phyloP scores from a whole-genome alignment of 176 grass and related monocot species.

The Typha latifolia region DNA sequence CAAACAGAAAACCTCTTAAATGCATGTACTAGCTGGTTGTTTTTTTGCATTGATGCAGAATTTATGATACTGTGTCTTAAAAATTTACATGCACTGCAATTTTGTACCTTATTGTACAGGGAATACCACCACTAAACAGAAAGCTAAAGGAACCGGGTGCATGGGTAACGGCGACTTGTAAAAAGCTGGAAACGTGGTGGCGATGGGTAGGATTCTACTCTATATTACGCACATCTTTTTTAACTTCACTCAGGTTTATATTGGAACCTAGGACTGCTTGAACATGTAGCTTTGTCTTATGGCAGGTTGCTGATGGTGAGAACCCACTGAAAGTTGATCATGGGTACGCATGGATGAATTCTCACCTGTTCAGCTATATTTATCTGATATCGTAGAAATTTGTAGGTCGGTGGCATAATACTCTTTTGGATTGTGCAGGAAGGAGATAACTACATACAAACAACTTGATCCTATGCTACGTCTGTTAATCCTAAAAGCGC shows the following conservation, averaged over 20 bases:
- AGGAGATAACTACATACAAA: constrained; percentile 53
- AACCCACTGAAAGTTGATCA: constrained; percentile 51
- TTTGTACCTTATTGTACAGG: constrained; percentile 38
- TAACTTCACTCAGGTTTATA: not conserved
- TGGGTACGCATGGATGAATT: constrained; percentile 44
- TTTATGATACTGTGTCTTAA: no score
- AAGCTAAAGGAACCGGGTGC: constrained; percentile 39
- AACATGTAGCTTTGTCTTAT: constrained; percentile 16
- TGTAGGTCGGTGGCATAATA: not conserved
- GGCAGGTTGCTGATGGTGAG: constrained; percentile 74
- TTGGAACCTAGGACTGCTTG: not conserved
- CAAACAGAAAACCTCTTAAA: no score
- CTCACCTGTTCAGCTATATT: not conserved
- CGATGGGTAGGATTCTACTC: constrained; percentile 51
- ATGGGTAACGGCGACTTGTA: constrained; percentile 64
- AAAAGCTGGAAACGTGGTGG: constrained; percentile 78
- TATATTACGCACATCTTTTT: not conserved
- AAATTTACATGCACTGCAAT: not conserved
- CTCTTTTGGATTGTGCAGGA: constrained; percentile 37
- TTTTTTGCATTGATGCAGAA: not conserved
- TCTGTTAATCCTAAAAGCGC: constrained; percentile 73
- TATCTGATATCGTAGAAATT: not conserved
- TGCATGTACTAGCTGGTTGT: no score
- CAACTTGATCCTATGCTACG: constrained; percentile 55
- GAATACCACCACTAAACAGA: constrained; percentile 65